phyloP scores from a whole-genome alignment of 805 yeast species.

The Torulaspora quercuum region DNA sequence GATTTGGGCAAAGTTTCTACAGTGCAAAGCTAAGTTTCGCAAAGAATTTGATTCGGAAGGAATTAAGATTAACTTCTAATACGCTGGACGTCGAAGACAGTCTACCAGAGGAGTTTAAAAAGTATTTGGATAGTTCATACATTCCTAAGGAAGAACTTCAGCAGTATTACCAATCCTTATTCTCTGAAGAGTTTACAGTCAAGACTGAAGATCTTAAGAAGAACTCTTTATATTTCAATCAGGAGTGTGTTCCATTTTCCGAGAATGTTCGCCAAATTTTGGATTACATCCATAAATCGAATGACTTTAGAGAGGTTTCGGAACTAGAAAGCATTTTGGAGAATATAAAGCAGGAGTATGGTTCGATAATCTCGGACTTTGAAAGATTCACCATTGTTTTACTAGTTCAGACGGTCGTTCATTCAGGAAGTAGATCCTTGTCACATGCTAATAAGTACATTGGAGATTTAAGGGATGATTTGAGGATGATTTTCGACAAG shows the following conservation, averaged over 20 bases:
- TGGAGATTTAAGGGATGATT: conserved; percentile 38
- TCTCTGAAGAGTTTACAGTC: conserved; percentile 22
- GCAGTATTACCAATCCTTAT: conserved; percentile 38
- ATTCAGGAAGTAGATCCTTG: conserved; percentile 83
- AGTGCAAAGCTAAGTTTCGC: conserved; percentile 76
- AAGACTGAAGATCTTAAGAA: conserved; percentile 33
- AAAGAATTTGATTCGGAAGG: conserved; percentile 76
- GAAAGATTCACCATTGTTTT: conserved; percentile 53
- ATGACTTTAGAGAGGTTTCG: conserved; percentile 30
- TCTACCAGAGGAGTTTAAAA: conserved; percentile 56
- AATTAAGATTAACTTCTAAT: conserved; percentile 75
- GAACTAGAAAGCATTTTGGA: conserved; percentile 34
- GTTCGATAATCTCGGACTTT: conserved; percentile 35
- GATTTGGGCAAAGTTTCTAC: conserved; percentile 44
- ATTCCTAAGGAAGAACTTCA: conserved; percentile 37
- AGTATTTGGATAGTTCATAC: conserved; percentile 46
- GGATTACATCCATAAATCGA: conserved; percentile 38
- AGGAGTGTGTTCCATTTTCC: conserved; percentile 38
- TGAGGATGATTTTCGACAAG: conserved; percentile 36
- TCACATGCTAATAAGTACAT: conserved; percentile 67
- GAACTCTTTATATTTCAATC: conserved; percentile 40
- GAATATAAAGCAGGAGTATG: conserved; percentile 32
- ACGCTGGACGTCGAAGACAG: conserved; percentile 63
- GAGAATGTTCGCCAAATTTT: conserved; percentile 39
- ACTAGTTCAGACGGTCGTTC: conserved; percentile 67